Percentiles rank a stretch among this genome's conserved stretches.
Evolutionary conservation across 225 moss, liverwort and hornwort genomes (phyloP).

Genomic region (Pseudoscleropodium purum): DNA sequence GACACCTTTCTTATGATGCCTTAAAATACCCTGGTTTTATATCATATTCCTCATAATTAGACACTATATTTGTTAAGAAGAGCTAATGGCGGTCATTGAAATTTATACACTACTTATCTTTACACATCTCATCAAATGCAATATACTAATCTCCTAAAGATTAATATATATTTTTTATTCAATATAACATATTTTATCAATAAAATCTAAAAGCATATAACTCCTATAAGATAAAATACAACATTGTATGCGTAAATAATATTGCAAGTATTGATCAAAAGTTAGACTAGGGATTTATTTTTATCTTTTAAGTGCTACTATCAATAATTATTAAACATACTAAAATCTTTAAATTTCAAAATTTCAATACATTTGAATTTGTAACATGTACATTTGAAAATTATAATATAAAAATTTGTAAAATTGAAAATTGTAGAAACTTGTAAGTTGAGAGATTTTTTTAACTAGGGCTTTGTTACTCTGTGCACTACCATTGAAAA

Average conservation of each 20-base stretch:
- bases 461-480: fast-evolving
- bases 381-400: neutral
- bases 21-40: neutral
- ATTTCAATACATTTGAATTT: neutral
- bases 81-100: neutral
- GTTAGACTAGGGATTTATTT: neutral
- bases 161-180: neutral
- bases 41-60: neutral
- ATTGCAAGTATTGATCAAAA: neutral
- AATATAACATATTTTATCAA: no score
- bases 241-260: neutral
- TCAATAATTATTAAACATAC: neutral
- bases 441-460: neutral
- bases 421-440: neutral
- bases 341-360: neutral
- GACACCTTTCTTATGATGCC: neutral
- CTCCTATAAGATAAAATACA: neutral
- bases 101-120: neutral
- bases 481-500: fast-evolving
- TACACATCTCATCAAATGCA: neutral
- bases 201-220: neutral
- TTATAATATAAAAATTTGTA: neutral
- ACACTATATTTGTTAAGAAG: neutral
- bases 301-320: neutral
- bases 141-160: neutral